Percentiles rank a stretch among this genome's conserved stretches.
Evolutionary conservation across 169 alveolate genomes (phyloP).

Genomic region (Theileria parva): DNA sequence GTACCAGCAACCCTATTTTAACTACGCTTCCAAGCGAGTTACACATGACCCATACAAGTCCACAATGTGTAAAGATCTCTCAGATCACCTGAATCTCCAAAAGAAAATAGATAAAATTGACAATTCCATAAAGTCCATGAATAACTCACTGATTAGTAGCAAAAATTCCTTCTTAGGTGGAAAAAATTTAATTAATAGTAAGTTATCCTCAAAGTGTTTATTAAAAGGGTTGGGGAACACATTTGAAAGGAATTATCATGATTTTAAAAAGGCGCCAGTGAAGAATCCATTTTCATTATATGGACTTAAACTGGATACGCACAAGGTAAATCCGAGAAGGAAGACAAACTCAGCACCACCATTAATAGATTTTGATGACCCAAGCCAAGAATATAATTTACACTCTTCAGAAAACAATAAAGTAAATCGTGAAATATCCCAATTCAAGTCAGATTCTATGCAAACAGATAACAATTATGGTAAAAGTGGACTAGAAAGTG

Average conservation of each 20-base stretch:
- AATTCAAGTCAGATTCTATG: not conserved
- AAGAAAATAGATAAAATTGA: slow-evolving; percentile 9
- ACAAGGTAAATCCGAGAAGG: slow-evolving; percentile 29
- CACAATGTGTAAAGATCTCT: not conserved
- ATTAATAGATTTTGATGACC: slow-evolving; percentile 27
- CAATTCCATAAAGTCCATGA: not conserved
- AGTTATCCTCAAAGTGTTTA: slow-evolving; percentile 4
- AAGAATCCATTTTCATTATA: slow-evolving; percentile 58
- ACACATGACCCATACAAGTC: slow-evolving; percentile 2
- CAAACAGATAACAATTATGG: not conserved
- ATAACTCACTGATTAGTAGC: slow-evolving; percentile 7
- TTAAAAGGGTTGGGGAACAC: not conserved
- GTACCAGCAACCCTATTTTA: not conserved
- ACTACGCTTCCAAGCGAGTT: not conserved
- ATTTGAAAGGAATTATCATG: slow-evolving; percentile 2
- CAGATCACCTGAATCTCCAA: slow-evolving; percentile 18
- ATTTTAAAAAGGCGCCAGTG: slow-evolving; percentile 30
- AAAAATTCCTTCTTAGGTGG: slow-evolving; percentile 19
- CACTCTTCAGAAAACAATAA: slow-evolving; percentile 5
- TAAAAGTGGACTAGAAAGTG: not conserved
- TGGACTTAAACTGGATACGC: slow-evolving; percentile 43
- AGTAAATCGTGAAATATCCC: not conserved
- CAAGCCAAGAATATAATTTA: not conserved
- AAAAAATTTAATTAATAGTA: slow-evolving; percentile 1
- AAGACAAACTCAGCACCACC: slow-evolving; percentile 59